phyloP scores from a whole-genome alignment of 306 rosid species.

The Cicer chorassanicum region DNA sequence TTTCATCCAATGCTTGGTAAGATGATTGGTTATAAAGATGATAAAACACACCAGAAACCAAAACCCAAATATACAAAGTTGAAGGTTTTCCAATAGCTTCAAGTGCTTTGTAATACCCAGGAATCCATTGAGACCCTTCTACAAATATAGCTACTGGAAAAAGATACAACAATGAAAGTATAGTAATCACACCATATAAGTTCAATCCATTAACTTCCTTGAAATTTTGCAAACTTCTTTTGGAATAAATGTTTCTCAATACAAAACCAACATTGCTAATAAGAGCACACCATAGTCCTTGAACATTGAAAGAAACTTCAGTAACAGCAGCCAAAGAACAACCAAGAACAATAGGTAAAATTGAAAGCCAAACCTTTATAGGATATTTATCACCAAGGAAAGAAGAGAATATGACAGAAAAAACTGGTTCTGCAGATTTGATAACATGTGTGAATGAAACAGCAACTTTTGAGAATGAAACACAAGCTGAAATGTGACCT shows the following conservation, averaged over 20 bases:
- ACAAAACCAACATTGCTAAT: slow-evolving; percentile 95
- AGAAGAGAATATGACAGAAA: slow-evolving; percentile 79
- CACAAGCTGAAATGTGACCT: slow-evolving; percentile 96
- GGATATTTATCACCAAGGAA: slow-evolving; percentile 81
- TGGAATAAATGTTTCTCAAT: slow-evolving; percentile 82
- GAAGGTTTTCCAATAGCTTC: slow-evolving; percentile 69
- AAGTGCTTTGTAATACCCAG: slow-evolving; percentile 79
- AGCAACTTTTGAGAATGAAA: slow-evolving; percentile 92
- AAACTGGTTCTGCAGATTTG: slow-evolving; percentile 91
- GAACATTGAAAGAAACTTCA: slow-evolving; percentile 82
- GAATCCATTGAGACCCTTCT: slow-evolving; percentile 93
- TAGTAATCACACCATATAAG: slow-evolving; percentile 81
- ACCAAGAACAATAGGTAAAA: slow-evolving; percentile 88
- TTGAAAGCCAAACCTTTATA: slow-evolving; percentile 85
- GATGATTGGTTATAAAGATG: slow-evolving; percentile 97
- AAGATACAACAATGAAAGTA: slow-evolving; percentile 70
- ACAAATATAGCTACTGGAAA: slow-evolving; percentile 85
- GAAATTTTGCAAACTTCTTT: slow-evolving; percentile 76
- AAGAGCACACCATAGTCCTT: slow-evolving; percentile 86
- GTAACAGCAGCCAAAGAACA: slow-evolving; percentile 88
- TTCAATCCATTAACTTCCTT: slow-evolving; percentile 90
- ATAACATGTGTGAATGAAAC: slow-evolving; percentile 98
- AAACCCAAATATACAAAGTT: slow-evolving; percentile 80
- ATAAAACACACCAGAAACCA: slow-evolving; percentile 88
- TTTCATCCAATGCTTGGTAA: slow-evolving; percentile 92